Evolutionary conservation across 2,329 filamentous ascomycete genomes (phyloP).

Genomic region (Rasamsonia emersonii): DNA sequence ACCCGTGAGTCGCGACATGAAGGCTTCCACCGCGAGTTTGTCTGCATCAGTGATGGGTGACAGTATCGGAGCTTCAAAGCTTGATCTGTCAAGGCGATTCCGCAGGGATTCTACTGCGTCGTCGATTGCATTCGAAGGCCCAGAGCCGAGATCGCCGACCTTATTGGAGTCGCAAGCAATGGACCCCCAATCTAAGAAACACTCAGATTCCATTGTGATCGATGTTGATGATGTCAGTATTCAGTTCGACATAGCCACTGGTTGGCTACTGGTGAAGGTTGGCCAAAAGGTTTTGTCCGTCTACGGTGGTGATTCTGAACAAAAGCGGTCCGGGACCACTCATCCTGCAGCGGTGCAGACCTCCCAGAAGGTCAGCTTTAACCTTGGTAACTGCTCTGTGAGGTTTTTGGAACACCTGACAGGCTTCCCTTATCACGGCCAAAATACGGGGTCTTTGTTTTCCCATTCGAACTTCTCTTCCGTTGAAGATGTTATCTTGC

Average conservation of each 20-base stretch:
- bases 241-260: conserved; percentile 32
- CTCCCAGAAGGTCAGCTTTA: conserved; percentile 14
- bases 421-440: conserved; percentile 18
- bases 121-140: conserved; percentile 9
- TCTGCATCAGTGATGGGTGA: conserved; percentile 15
- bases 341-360: neutral
- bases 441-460: conserved; percentile 8
- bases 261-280: conserved; percentile 32
- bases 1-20: conserved; percentile 12
- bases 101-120: conserved; percentile 13
- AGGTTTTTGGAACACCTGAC: conserved; percentile 31
- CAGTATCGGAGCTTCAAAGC: conserved; percentile 17
- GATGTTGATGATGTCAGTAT: conserved; percentile 23
- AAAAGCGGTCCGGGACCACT: neutral
- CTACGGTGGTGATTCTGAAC: conserved; percentile 10
- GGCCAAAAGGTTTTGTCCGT: conserved; percentile 22
- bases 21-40: conserved; percentile 14
- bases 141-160: conserved; percentile 4
- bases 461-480: conserved; percentile 14
- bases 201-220: conserved; percentile 16
- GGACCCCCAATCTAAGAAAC: conserved; percentile 2
- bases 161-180: conserved; percentile 4
- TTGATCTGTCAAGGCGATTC: conserved; percentile 14
- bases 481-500: conserved; percentile 26
- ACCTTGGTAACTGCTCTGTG: conserved; percentile 22